Evolutionary conservation across 768 basidiomycete genomes (phyloP), one percentile per base, ranked within the genome.

Genomic region (Kwoniella shandongensis): DNA sequence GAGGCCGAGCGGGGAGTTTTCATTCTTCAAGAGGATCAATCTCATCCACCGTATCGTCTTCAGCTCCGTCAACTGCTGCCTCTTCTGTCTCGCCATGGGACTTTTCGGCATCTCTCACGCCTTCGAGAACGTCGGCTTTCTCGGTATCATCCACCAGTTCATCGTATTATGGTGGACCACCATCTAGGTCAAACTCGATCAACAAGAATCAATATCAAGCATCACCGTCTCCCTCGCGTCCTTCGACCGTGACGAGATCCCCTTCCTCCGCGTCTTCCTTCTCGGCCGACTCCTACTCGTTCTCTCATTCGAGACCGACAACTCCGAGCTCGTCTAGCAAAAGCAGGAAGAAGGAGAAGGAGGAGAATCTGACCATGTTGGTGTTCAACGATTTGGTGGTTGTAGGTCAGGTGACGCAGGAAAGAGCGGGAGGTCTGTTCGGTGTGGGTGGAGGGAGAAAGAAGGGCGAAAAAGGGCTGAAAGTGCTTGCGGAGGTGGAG

Each of bases 331-430:
- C 45, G 1, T 30, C 53, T 10, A 39, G 42, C 8, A 53, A 56
- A 2, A 18, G 48, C 27, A 59, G 38, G 20, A 44, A 23, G 44
- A 58, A 32, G 48, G 36, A 48, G 32, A 68, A 65, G 38, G 63
- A 67, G n/a, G 67, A 72, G 2, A 45, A 51, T 2, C 40, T 69
- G 50, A 55, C 61, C 2, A 49, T 72, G 44, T 62, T 69, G 39
- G 42, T 72, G 23, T 72, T 72, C 42, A 62, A 72, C 42, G 70
- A 72, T 67, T 46, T 72, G 36, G 63, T 72, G 12, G 45, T 72
- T 10, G 18, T 69, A 7, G 67, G 61, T 26, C 23, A 30, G 29
- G 38, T 23, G 3, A 40, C 30, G 1, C 48, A 41, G 22, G 67
- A 67, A 12, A 54, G 51, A 18, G 30, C 50, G 8, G 38, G 38